Evolutionary conservation across 257 asterid genomes (phyloP).

Genomic region (Forsythia viridissima): DNA sequence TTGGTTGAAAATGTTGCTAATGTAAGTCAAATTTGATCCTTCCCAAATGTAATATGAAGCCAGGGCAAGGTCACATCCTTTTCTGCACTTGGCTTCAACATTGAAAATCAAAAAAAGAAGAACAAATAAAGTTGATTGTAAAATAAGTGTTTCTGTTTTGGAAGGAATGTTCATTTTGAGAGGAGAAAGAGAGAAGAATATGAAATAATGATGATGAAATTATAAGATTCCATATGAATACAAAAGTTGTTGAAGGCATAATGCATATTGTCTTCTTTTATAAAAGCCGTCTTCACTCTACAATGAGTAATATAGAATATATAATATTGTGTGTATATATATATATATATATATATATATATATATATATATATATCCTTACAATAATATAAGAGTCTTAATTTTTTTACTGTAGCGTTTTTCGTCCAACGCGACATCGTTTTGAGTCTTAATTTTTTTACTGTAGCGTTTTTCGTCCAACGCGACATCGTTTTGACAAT

Average conservation of each 20-base stretch:
- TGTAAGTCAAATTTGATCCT: slow-evolving; percentile 68
- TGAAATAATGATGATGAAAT: slow-evolving; percentile 23
- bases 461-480: too few relatives aligned
- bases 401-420: too few relatives aligned
- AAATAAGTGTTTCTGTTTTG: slow-evolving; percentile 5
- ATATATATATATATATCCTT: too few relatives aligned
- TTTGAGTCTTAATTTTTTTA: too few relatives aligned
- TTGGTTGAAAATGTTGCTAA: slow-evolving; percentile 45
- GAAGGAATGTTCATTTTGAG: slow-evolving; percentile 32
- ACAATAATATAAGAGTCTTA: too few relatives aligned
- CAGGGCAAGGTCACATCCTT: slow-evolving; percentile 62
- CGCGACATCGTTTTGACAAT: too few relatives aligned
- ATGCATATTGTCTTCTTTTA: slow-evolving; percentile 37
- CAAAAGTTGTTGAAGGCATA: slow-evolving; percentile 18
- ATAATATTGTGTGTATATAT: too few relatives aligned
- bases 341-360: too few relatives aligned
- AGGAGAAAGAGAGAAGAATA: slow-evolving; percentile 15
- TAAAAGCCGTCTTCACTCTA: slow-evolving; percentile 25
- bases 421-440: too few relatives aligned
- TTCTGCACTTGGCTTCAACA: slow-evolving; percentile 54
- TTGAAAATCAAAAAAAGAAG: slow-evolving; percentile 24
- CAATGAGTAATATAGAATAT: too few relatives aligned
- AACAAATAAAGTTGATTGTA: slow-evolving; percentile 8
- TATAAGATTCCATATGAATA: slow-evolving; percentile 32
- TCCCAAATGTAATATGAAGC: slow-evolving; percentile 65